Evolutionary conservation across 106 monocot species (phyloP), one percentile per base, ranked within the genome.

Genomic region (Dendrobium huoshanense): DNA sequence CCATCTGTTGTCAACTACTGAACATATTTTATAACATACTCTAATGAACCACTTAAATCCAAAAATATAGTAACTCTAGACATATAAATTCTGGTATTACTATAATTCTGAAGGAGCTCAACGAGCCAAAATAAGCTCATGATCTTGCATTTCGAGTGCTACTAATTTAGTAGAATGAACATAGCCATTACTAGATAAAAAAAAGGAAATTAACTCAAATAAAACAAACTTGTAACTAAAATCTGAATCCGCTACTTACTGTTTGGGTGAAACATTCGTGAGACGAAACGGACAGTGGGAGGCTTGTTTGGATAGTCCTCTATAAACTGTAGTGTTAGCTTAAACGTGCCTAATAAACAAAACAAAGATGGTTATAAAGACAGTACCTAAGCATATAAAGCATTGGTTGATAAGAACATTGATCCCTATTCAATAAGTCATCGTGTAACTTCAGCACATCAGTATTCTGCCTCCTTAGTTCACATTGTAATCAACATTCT

Each of bases 231-330:
- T 61, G 10, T 54, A 65, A 27, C 8, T 70, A 4, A 33, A 70
- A 70, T 15, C 6, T 70, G 7, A 70, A 25, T 9, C 33, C 7
- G 7, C 19, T 44, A 80, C 82, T 87, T 85, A 90, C 90, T 87
- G 43, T 90, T 90, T 78, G 90, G 90, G 70, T 90, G 90, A 54
- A 90, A 90, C 90, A 90, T 90, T 73, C 90, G 77, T 41, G 90
- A 90, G 19, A 90, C 85, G 72, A 90, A 90, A 55, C 87, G 79
- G 18, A 90, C 87, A 40, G 82, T 85, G n/a, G 90, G 90, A n/a
- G 90, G 90, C 76, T 86, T 90, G 75, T 90, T 90, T 0, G 90
- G 90, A 83, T 90, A 90, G 78, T 90, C 90, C 73, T 90, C 90
- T 10, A 55, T 78, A 44, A 90, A 90, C 87, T 90, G 89, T 13